These are phyloP conservation scores for Pseudogymnoascus sp. DNA, from an alignment of 2,329 filamentous ascomycete species.

Conservation along the genomic window DNA sequence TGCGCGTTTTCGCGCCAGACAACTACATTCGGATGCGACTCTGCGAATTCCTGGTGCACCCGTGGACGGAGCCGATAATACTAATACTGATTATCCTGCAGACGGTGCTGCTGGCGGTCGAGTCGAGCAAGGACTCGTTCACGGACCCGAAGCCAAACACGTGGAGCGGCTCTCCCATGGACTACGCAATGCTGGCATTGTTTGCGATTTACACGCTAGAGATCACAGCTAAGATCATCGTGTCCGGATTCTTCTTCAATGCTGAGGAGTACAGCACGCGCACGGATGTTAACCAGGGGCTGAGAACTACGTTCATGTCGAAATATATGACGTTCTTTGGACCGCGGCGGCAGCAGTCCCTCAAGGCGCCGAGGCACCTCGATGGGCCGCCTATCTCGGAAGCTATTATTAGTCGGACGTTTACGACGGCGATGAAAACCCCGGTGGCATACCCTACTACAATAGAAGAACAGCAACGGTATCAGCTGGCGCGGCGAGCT, in stretches of 20 bases:
- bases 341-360: slow-evolving; percentile 57
- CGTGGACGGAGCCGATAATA: slow-evolving; percentile 78
- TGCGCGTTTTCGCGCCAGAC: slow-evolving; percentile 76
- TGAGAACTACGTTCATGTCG: slow-evolving; percentile 65
- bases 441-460: slow-evolving; percentile 46
- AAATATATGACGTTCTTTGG: slow-evolving; percentile 75
- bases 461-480: slow-evolving; percentile 69
- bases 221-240: slow-evolving; percentile 72
- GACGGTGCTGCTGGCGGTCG: slow-evolving; percentile 77
- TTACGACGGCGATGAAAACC: slow-evolving; percentile 62
- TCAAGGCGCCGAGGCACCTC: slow-evolving; percentile 17
- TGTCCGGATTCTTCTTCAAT: slow-evolving; percentile 89
- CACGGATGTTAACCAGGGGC: slow-evolving; percentile 68
- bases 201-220: slow-evolving; percentile 90
- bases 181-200: slow-evolving; percentile 60
- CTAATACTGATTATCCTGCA: slow-evolving; percentile 82
- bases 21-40: slow-evolving; percentile 66
- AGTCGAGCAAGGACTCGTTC: slow-evolving; percentile 67
- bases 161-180: slow-evolving; percentile 52
- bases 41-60: slow-evolving; percentile 79
- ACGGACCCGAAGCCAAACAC: slow-evolving; percentile 47
- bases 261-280: slow-evolving; percentile 79
- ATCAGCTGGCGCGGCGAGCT: slow-evolving; percentile 79
- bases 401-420: slow-evolving; percentile 61
- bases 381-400: slow-evolving; percentile 32